A percentile compares a stretch with the other conserved stretches of the same genome.
These are phyloP conservation scores for Zelonia costaricensis DNA, from an alignment of 208 protist genomes.

Conservation along the genomic window DNA sequence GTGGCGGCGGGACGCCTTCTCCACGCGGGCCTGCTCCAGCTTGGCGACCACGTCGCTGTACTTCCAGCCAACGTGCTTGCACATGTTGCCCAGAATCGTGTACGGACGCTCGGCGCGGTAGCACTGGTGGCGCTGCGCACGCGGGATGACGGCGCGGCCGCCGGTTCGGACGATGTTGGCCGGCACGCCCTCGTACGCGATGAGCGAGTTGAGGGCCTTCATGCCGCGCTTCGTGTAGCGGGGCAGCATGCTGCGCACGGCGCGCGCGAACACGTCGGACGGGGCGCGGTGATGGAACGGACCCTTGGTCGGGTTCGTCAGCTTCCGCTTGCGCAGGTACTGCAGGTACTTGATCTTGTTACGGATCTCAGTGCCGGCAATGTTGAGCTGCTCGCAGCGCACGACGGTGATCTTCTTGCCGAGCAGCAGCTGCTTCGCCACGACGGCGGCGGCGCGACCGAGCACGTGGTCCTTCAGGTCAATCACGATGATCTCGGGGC, in stretches of 20 bases:
- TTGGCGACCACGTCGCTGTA: conserved; percentile 83
- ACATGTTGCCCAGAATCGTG: conserved; percentile 87
- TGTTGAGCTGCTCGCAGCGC: conserved; percentile 96
- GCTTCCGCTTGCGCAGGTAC: conserved; percentile 96
- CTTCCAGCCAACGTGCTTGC: conserved; percentile 90
- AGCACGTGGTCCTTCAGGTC: conserved; percentile 98
- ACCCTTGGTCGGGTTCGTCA: conserved; percentile 98
- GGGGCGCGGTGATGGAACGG: conserved; percentile 98
- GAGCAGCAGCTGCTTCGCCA: conserved; percentile 97
- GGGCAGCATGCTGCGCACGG: conserved; percentile 98
- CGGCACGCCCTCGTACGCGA: conserved; percentile 85
- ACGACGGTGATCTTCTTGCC: conserved; percentile 97
- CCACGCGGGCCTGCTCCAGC: conserved; percentile 73
- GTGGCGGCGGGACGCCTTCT: conserved; percentile 71
- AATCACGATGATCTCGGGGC: conserved; percentile 93
- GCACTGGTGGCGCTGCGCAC: conserved; percentile 75
- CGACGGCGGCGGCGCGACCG: conserved; percentile 96
- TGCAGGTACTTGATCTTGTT: conserved; percentile 97
- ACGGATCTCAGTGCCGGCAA: conserved; percentile 96
- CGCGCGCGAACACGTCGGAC: conserved; percentile 95
- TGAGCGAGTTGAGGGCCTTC: conserved; percentile 67
- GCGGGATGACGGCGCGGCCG: conserved; percentile 70
- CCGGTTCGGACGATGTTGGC: conserved; percentile 67
- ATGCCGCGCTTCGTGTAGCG: conserved; percentile 90
- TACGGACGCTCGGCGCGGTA: conserved; percentile 79